Conservation (phyloP, 768 basidiomycete species). For the Xanthoconium purpureum region DNA sequence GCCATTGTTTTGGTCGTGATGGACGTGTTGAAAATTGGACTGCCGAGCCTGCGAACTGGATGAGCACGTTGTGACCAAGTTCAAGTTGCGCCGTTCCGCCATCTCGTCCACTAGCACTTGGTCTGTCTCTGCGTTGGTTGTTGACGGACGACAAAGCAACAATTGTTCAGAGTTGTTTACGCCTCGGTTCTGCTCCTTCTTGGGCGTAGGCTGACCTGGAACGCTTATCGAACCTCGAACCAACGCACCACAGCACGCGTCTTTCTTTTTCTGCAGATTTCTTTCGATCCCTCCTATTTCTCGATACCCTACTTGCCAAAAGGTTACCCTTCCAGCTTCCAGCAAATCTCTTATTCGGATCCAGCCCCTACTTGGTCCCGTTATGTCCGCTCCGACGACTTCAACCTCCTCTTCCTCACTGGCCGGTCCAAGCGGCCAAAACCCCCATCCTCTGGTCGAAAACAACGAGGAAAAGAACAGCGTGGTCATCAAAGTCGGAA, state of each 20-base stretch:
- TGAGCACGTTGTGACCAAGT: conserved; percentile 14
- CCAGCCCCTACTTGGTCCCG: conserved; percentile 12
- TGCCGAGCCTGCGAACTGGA: conserved; percentile 31
- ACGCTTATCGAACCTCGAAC: conserved; percentile 35
- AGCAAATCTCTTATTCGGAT: conserved; percentile 20
- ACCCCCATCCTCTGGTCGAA: conserved; percentile 46
- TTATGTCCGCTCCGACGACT: conserved; percentile 51
- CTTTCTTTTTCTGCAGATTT: conserved; percentile 36
- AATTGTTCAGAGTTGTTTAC: conserved; percentile 25
- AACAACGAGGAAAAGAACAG: conserved; percentile 79
- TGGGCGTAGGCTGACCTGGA: conserved; percentile 34
- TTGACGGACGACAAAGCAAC: conserved; percentile 34
- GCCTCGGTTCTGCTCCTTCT: conserved; percentile 23
- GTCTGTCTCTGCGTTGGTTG: conserved; percentile 34
- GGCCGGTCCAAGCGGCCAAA: conserved; percentile 53
- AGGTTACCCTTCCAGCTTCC: conserved; percentile 15
- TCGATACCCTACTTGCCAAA: conserved; percentile 26
- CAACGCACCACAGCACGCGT: conserved; percentile 35
- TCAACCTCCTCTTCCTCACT: conserved; percentile 42
- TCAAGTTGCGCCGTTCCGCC: conserved; percentile 9
- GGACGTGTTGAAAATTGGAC: conserved; percentile 36
- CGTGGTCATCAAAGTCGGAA: conserved; percentile 97
- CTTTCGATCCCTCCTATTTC: conserved; percentile 24
- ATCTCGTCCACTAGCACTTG: conserved; percentile 7
- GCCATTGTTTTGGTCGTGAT: too few species aligned